Evolutionary conservation across 2,329 filamentous ascomycete species (phyloP).

Genomic region (Aschersonia sp.): DNA sequence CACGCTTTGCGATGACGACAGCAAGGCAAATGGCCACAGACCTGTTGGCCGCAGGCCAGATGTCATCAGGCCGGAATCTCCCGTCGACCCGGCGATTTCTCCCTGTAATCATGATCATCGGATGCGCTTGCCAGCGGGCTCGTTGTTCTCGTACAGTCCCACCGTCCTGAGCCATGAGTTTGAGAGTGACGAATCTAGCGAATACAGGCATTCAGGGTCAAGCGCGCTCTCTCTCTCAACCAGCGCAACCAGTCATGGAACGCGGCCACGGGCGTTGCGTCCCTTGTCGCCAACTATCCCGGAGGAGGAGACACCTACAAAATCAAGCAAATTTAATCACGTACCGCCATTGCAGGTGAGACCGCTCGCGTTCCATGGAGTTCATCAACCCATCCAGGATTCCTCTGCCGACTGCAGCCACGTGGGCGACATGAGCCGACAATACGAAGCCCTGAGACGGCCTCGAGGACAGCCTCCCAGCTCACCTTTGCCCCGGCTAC

Average conservation of each 20-base stretch:
- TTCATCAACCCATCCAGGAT: not conserved
- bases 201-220: conserved; percentile 5
- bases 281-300: conserved; percentile 7
- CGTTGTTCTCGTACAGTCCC: conserved; percentile 1
- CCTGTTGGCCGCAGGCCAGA: conserved; percentile 9
- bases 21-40: conserved; percentile 7
- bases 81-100: conserved; percentile 6
- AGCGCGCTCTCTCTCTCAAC: conserved; percentile 6
- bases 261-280: conserved; percentile 1
- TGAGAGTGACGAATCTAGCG: conserved; percentile 3
- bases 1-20: conserved; percentile 8
- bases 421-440: conserved; percentile 4
- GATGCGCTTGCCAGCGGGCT: not conserved
- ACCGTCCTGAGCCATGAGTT: conserved; percentile 2
- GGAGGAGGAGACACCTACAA: conserved; percentile 4
- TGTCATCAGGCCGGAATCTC: conserved; percentile 5
- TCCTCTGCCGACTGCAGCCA: not conserved
- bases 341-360: conserved; percentile 4
- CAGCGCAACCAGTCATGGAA: conserved; percentile 3
- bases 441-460: conserved; percentile 3
- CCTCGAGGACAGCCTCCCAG: not conserved
- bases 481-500: not conserved
- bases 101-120: conserved; percentile 1
- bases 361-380: not conserved
- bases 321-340: not conserved